Base-by-base conservation (phyloP, 2,329 filamentous ascomycete species). In the Alternaria sp. region DNA sequence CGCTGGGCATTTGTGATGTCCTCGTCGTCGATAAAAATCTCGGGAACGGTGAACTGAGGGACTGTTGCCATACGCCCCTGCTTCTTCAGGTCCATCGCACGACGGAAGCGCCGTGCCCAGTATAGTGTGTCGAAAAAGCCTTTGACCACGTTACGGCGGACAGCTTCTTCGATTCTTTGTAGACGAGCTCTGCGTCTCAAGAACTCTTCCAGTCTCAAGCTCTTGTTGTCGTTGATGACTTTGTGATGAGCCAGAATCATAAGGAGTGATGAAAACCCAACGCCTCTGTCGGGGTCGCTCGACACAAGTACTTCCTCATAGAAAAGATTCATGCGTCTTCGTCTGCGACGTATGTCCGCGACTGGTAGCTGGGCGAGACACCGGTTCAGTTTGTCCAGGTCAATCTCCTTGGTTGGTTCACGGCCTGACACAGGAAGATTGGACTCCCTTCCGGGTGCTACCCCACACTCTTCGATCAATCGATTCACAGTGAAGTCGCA, bases 181-280 rank as follows among this genome's bases (percentile, higher is more conserved):
- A 99, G 85, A 57, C 95, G 89, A 30, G 94, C 93, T 65, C 95
- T 90, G 40, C 96, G 93, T 61, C 95, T 91, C 60, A 99, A 82
- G 79, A 97, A 99, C 77, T 99, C 96, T 74, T 99, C 96, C 3
- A 99, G 87, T 65, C 93, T 90, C 75, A 99, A 83, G 80, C 93
- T 97, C 85, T 97, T 97, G 83, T 91, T 97, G 80, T 99, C 96
- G 70, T 91, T 97, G 78, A 99, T 99, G 75, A 99, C 93, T 75
- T 98, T 99, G 85, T 99, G 97, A 80, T 99, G 96, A 32, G 96
- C 95, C 61, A 99, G 85, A 64, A 97, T 96, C 91, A 99, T 96
- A 55, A 99, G 85, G 21, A 97, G 91, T 7, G 91, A 90, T 4
- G 93, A 96, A 79, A 99, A 99, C 1, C 92, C 91, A 63, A 99